These are phyloP conservation scores for Amanita pseudoporphyria DNA, from an alignment of 768 basidiomycete species.

Conservation along the genomic window DNA sequence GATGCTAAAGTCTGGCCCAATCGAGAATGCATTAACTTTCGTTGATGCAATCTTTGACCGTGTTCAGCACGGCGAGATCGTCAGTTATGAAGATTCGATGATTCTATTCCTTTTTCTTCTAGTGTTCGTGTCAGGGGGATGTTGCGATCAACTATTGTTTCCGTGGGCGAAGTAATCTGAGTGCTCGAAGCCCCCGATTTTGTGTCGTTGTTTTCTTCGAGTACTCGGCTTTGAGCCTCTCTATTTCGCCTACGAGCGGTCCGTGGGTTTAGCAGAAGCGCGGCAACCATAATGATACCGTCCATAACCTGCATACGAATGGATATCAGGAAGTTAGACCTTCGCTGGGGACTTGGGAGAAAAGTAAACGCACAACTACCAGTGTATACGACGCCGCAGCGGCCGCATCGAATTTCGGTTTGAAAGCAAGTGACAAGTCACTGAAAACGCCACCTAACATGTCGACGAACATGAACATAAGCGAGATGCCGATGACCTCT, in stretches of 20 bases:
- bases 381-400: constrained; percentile 53
- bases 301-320: constrained; percentile 44
- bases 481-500: constrained; percentile 60
- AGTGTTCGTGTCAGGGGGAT: too few relatives aligned
- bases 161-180: neutral
- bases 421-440: constrained; percentile 60
- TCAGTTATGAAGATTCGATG: too few relatives aligned
- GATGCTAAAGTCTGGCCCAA: too few relatives aligned
- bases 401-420: constrained; percentile 48
- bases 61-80: too few relatives aligned
- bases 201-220: neutral
- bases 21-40: too few relatives aligned
- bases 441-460: constrained; percentile 64
- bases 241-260: constrained; percentile 25
- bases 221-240: neutral
- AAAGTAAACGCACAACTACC: constrained; percentile 39
- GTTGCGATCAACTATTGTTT: too few relatives aligned
- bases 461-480: constrained; percentile 63
- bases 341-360: too few relatives aligned
- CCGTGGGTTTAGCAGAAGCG: constrained; percentile 56
- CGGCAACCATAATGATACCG: constrained; percentile 46
- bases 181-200: neutral
- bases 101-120: too few relatives aligned
- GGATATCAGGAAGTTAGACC: neutral
- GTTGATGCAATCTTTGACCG: too few relatives aligned